Base-by-base conservation (phyloP, 345 rosid genomes). In the Mangifera indica region DNA sequence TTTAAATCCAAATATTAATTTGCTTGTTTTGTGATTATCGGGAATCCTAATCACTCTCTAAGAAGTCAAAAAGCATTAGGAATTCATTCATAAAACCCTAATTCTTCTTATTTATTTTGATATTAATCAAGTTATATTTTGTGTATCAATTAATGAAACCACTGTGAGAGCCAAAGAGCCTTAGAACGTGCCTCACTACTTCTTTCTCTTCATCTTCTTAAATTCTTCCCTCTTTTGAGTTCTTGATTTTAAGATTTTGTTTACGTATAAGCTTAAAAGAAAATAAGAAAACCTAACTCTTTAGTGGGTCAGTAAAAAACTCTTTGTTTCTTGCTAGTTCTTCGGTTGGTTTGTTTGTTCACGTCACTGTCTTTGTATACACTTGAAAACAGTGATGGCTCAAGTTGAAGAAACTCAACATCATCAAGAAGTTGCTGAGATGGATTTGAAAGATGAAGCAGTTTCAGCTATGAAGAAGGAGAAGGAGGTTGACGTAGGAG, bases 131-230 rank as follows among this genome's bases (percentile, higher is more conserved):
- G 22, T 44, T 63, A 22, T 32, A 17, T 22, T 56, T 11, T 55
- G 59, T 21, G 59, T 3, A 55, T 55, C 1, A n/a, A 42, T 37
- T 49, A 63, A 63, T 22, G 22, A 49, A 9, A 49, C 40, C 1
- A 55, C 42, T 48, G 48, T 65, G 55, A 65, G 40, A 65, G 58
- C 44, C 18, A 66, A 66, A 26, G 10, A 51, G 58, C 22, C 17
- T 17, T 9, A 51, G 57, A 66, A 66, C 57, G 70, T 66, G 70
- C 26, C 58, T 37, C 42, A 37, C 42, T 37, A 7, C 42, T 37
- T 37, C 42, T 5, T 9, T 37, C 42, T 37, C 9, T 37, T 37
- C 42, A 37, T 37, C 42, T 37, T 37, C 42, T 37, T 37, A 7
- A 37, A 37, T 37, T 37, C 42, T 37, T 37, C 9, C 42, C 42